Evolutionary conservation across 139 green algal genomes (phyloP).

Genomic region (Chlamydomonas asymmetrica): DNA sequence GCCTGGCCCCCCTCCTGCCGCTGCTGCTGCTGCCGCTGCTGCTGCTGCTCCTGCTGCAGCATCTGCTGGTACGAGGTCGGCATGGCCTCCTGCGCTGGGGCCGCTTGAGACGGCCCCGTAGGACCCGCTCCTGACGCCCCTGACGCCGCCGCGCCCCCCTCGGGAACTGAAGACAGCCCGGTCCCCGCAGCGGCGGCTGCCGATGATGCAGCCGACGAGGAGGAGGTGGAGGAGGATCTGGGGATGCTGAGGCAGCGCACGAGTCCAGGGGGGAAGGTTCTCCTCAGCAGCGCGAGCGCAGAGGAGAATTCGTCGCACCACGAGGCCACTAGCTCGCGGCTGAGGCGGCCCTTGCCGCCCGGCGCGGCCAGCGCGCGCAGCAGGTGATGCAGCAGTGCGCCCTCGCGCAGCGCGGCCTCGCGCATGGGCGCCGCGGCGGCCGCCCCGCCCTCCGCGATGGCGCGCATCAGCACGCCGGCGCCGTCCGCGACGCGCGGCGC

Average conservation of each 20-base stretch:
- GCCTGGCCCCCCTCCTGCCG: too few relatives aligned
- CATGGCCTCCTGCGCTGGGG: too few relatives aligned
- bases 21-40: not conserved
- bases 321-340: slow-evolving; percentile 75
- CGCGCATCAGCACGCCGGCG: slow-evolving; percentile 76
- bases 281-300: slow-evolving; percentile 69
- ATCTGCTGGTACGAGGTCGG: not conserved
- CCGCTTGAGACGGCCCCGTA: too few relatives aligned
- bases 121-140: too few relatives aligned
- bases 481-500: slow-evolving; percentile 61
- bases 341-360: slow-evolving; percentile 16
- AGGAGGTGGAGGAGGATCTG: not conserved
- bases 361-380: slow-evolving; percentile 51
- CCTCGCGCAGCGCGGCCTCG: slow-evolving; percentile 79
- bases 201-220: not conserved
- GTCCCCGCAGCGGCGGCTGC: slow-evolving; percentile 3
- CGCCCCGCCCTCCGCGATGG: slow-evolving; percentile 72
- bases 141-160: too few relatives aligned
- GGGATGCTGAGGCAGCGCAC: slow-evolving; percentile 66
- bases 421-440: slow-evolving; percentile 80
- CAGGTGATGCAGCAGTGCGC: slow-evolving; percentile 82
- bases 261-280: slow-evolving; percentile 73
- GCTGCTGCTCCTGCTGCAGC: slow-evolving; percentile 3
- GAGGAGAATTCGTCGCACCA: slow-evolving; percentile 80
- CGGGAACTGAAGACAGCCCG: too few relatives aligned